Conservation (phyloP, 208 protist genomes). For the Trichomonas vaginalis region DNA sequence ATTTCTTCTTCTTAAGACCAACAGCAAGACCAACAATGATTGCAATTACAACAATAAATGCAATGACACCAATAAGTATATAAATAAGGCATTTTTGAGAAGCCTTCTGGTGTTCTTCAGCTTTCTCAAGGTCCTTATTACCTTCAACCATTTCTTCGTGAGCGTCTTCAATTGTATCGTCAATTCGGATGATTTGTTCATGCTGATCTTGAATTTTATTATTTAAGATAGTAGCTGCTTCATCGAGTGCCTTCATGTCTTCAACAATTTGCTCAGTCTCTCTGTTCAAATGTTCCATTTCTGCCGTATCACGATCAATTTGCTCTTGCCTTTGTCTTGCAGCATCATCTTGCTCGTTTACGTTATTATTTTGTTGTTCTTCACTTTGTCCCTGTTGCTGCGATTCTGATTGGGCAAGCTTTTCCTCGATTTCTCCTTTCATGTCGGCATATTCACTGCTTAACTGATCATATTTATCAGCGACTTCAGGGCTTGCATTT, state of each 20-base stretch:
- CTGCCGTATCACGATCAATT: background rate
- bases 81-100: background rate
- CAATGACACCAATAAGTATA: background rate
- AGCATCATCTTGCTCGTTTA: background rate
- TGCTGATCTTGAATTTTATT: background rate
- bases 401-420: background rate
- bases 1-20: background rate
- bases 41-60: background rate
- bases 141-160: background rate
- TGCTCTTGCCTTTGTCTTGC: background rate
- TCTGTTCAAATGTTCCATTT: background rate
- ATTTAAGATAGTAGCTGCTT: background rate
- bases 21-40: background rate
- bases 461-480: background rate
- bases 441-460: background rate
- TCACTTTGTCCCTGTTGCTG: background rate
- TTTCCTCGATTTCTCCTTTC: background rate
- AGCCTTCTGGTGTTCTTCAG: background rate
- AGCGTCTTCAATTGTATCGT: background rate
- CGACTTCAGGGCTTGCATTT: background rate
- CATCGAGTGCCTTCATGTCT: background rate
- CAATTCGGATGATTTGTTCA: background rate
- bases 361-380: too few species aligned
- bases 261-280: background rate
- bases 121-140: background rate